Percentiles rank a stretch among this genome's conserved stretches.
phyloP scores from a whole-genome alignment of 139 green algal species.

The Pseudopediastrum boryanum region DNA sequence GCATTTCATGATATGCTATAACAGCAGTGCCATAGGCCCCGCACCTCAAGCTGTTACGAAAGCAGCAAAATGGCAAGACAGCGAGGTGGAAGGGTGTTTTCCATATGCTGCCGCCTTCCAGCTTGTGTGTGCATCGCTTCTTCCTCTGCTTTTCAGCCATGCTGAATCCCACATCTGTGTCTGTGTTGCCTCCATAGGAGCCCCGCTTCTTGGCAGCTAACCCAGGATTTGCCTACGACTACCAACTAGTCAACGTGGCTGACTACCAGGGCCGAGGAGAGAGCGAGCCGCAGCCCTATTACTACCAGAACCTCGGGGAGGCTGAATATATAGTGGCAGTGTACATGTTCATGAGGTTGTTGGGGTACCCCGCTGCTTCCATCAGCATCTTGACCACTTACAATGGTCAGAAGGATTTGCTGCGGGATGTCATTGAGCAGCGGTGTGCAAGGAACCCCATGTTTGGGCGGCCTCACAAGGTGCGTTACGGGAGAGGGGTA shows the following conservation, averaged over 20 bases:
- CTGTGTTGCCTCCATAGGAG: no score
- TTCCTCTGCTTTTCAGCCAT: no score
- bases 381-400: conserved; percentile 99
- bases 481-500: conserved; percentile 39
- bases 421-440: conserved; percentile 90
- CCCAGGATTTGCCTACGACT: conserved; percentile 88
- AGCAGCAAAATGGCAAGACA: no score
- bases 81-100: no score
- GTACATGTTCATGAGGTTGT: conserved; percentile 91
- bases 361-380: conserved; percentile 90
- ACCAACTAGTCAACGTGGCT: conserved; percentile 92
- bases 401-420: conserved; percentile 96
- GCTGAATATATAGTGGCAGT: conserved; percentile 83
- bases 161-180: no score
- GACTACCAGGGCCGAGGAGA: conserved; percentile 84
- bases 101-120: no score
- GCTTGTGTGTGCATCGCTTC: no score
- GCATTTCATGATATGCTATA: no score
- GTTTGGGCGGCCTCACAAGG: conserved; percentile 90
- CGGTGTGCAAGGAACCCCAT: conserved; percentile 85
- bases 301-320: conserved; percentile 97
- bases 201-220: conserved; percentile 78
- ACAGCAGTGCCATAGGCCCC: no score
- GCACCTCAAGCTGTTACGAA: no score
- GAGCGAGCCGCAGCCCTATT: conserved; percentile 85